Conservation (phyloP, 1,139 yeast species). For the Nematodospora anomalae region DNA sequence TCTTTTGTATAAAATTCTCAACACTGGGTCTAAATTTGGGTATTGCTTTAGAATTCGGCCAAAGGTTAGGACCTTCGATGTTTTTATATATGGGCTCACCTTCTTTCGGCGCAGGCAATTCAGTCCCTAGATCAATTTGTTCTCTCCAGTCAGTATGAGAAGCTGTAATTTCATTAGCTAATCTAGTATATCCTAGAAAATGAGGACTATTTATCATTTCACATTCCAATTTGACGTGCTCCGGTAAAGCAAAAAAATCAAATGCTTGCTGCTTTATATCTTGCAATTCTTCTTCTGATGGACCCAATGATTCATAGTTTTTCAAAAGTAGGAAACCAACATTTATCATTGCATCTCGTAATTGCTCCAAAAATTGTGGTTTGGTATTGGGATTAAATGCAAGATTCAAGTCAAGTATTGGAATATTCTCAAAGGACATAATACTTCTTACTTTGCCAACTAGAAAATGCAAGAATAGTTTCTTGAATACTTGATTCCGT, state of each 20-base stretch:
- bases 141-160: constrained; percentile 62
- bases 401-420: constrained; percentile 34
- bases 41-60: constrained; percentile 51
- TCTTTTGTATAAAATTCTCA: constrained; percentile 44
- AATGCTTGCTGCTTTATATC: constrained; percentile 43
- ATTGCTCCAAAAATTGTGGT: constrained; percentile 42
- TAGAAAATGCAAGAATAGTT: too few species aligned
- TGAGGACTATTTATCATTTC: constrained; percentile 67
- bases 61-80: constrained; percentile 65
- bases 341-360: constrained; percentile 56
- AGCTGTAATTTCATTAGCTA: constrained; percentile 69
- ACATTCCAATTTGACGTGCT: constrained; percentile 48
- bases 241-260: constrained; percentile 55
- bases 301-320: constrained; percentile 43
- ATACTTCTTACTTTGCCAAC: too few species aligned
- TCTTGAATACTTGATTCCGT: too few species aligned
- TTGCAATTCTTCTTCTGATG: constrained; percentile 35
- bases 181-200: constrained; percentile 63
- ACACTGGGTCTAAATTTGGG: constrained; percentile 53
- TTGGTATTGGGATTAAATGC: constrained; percentile 40
- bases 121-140: constrained; percentile 68
- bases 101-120: constrained; percentile 47
- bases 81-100: constrained; percentile 54
- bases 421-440: constrained; percentile 33
- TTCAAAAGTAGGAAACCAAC: constrained; percentile 60